A percentile compares a stretch with the other conserved stretches of the same genome.
These are phyloP conservation scores for Spergularia azorica DNA, from an alignment of 179 eudicot species.

Conservation along the genomic window DNA sequence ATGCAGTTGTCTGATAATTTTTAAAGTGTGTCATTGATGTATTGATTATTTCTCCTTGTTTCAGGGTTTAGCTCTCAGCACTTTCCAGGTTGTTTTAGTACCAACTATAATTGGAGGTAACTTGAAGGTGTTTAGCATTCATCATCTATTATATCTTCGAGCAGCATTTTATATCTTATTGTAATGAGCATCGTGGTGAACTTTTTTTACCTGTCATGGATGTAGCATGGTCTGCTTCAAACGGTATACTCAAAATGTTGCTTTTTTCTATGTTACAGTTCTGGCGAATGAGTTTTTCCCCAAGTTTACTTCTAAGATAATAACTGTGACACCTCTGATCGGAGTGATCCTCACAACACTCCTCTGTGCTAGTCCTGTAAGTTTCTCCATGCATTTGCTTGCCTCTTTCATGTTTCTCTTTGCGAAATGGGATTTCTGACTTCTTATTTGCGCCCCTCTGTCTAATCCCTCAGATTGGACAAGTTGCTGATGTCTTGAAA, in stretches of 20 bases:
- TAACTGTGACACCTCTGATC: conserved; percentile 81
- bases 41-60: conserved; percentile 25
- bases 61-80: conserved; percentile 97
- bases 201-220: neutral
- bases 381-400: conserved; percentile 25
- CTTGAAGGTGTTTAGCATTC: conserved; percentile 22
- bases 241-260: neutral
- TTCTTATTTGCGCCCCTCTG: neutral
- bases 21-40: neutral
- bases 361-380: conserved; percentile 98
- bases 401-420: neutral
- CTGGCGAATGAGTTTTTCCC: conserved; percentile 87
- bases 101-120: conserved; percentile 95
- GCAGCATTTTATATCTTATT: neutral
- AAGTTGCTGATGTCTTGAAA: conserved; percentile 91
- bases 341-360: conserved; percentile 95
- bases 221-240: neutral
- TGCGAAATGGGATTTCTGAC: neutral
- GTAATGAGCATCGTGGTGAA: neutral
- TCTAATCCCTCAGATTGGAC: conserved; percentile 65
- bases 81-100: conserved; percentile 93
- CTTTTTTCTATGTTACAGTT: conserved; percentile 44
- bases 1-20: neutral
- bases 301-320: conserved; percentile 82
- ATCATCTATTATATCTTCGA: neutral